Base-by-base conservation (phyloP, 139 green algal genomes). In the Deuterostichococcus epilithicus region DNA sequence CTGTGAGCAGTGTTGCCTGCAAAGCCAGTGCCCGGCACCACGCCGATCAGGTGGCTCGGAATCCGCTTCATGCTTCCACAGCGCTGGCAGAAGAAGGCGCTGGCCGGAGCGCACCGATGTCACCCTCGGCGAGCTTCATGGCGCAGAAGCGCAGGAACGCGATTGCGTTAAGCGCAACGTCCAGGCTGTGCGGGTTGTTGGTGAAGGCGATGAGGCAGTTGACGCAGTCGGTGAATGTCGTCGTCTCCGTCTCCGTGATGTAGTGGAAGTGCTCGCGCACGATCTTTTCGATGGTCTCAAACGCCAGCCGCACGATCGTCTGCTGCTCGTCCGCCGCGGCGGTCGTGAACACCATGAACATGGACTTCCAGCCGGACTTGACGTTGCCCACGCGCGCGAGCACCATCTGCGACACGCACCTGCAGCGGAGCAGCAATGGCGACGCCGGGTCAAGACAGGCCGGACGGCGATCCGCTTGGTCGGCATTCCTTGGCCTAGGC, bases 331-430 rank as follows among this genome's bases (percentile, higher is more conserved):
- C 91, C 5, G 81, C 83, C 33, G 96, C 96, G 6, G 94, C 96
- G 10, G 92, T 96, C 10, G 96, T 98, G 87, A 98, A 99, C 20
- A 99, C 95, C 96, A 99, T 99, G 88, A 99, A 98, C 91, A 99
- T 96, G 83, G 76, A 90, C 87, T 98, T 98, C 96, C 96, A 99
- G 1, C 96, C 96, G 3, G 86, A 95, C 85, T 98, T 99, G 74
- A 99, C 88, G 79, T 98, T 98, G 76, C 80, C 82, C 5, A 97
- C 96, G 3, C 94, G 86, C 3, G 93, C 90, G 63, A 97, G 83
- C 63, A 97, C 92, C 92, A 97, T 97, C 80, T 97, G 94, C 47
- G 85, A 91, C 2, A 94, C 81, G 80, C 86, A 91, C 34, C 80
- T 85, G 76, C n/a, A n/a, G n/a, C n/a, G n/a, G n/a, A n/a, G n/a